Evolutionary conservation across 257 asterid genomes (phyloP), one percentile per base, ranked within the genome.

Genomic region (Osmanthus fragrans): DNA sequence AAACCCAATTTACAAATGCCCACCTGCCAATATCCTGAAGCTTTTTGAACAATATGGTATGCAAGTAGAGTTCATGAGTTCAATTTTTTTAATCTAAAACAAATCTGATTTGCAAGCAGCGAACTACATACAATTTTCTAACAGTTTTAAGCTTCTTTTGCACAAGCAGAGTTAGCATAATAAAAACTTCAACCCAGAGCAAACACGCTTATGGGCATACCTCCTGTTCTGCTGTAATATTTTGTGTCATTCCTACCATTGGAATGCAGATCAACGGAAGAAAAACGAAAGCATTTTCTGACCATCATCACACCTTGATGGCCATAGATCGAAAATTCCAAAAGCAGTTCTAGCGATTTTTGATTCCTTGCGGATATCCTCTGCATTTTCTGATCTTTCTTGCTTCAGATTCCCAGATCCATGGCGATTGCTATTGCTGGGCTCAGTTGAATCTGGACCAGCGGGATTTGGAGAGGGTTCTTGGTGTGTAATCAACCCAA

Each of bases 251-350:
- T 82, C 74, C 51, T 13, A 42, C 51, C 51, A 13, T 76, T 86
- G 71, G 33, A 75, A 81, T 49, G 80, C 42, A 82, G 84, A 33
- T 70, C 85, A 49, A 76, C 25, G 25, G 90, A 84, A 5, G 89
- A 83, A 58, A 58, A 87, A 87, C 0, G 91, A 87, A 0, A 87
- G 91, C 91, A 87, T 85, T 66, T 77, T 84, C 77, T 82, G 89
- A 0, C 86, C 85, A 10, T 83, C 91, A 19, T 85, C 88, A 74
- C 51, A 58, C 72, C 82, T 63, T 7, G 80, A 70, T 70, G 85
- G 85, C 85, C 88, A 85, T 12, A 85, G 76, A 80, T 58, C 81
- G 81, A 85, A 85, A 85, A 88, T 83, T 73, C 84, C 88, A 56
- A 76, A 77, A 27, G 82, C 79, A 33, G 70, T 39, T 81, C 74